Conservation (phyloP, 768 basidiomycete species). For the Xerocomellus amylosporus region DNA sequence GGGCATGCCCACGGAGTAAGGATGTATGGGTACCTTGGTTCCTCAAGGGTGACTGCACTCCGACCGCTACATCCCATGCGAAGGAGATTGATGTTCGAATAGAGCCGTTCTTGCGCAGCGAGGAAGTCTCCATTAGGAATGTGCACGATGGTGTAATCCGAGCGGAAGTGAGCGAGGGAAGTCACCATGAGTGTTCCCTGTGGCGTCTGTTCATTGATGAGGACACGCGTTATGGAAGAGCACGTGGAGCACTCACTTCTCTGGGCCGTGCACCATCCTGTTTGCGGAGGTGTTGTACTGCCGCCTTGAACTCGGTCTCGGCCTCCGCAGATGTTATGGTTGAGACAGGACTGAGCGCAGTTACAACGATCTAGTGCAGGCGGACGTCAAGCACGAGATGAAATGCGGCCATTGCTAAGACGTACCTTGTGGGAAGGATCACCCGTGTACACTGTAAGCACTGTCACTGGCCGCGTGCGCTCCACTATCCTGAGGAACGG, state of each 20-base stretch:
- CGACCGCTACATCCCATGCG: conserved; percentile 86
- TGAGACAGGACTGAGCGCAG: conserved; percentile 48
- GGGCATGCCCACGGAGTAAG: conserved; percentile 6
- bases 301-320: conserved; percentile 56
- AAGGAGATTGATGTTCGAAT: conserved; percentile 77
- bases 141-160: conserved; percentile 81
- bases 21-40: conserved; percentile 49
- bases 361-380: conserved; percentile 52
- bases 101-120: conserved; percentile 61
- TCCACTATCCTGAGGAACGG: conserved; percentile 56
- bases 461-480: conserved; percentile 54
- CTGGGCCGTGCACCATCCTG: conserved; percentile 70
- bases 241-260: conserved; percentile 39
- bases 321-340: conserved; percentile 43
- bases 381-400: conserved; percentile 12
- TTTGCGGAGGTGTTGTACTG: conserved; percentile 57
- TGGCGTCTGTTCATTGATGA: conserved; percentile 43
- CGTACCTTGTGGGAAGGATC: conserved; percentile 62
- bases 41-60: conserved; percentile 71
- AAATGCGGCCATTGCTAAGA: conserved; percentile 3
- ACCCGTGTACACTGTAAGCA: conserved; percentile 76
- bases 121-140: conserved; percentile 68
- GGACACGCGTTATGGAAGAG: not conserved
- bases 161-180: conserved; percentile 83
- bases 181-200: conserved; percentile 76